phyloP scores from a whole-genome alignment of 768 basidiomycete species.

The Rhodotorula paludigena region DNA sequence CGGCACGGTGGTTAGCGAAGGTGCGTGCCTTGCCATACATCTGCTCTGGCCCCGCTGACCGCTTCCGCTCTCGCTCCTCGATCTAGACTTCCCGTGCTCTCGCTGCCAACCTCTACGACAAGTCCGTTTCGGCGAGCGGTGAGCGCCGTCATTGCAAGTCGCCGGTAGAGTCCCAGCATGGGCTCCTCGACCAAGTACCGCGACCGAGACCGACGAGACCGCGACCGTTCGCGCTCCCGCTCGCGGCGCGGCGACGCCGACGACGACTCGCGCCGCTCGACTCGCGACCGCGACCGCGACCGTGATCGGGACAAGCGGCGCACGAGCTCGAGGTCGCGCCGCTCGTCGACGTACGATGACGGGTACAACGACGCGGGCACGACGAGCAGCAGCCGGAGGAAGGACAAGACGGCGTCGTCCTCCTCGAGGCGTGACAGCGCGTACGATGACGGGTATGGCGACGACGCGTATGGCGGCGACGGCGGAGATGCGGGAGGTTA shows the following conservation, averaged over 20 bases:
- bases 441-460: background rate
- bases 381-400: background rate
- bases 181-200: background rate
- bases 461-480: background rate
- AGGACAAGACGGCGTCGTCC: background rate
- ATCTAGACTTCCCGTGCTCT: background rate
- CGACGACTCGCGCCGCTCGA: background rate
- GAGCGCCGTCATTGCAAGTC: no score
- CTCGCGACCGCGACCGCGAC: slow-evolving; percentile 4
- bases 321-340: background rate
- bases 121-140: background rate
- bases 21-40: no score
- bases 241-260: background rate
- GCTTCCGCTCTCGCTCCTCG: no score
- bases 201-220: background rate
- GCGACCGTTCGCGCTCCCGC: background rate
- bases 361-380: background rate
- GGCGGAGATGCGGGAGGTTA: background rate
- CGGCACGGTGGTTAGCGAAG: no score
- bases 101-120: background rate
- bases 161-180: background rate
- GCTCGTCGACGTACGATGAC: background rate
- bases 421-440: background rate
- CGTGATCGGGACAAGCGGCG: background rate
- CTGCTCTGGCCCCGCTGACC: no score